Base-by-base conservation (phyloP, 2,329 filamentous ascomycete species). In the Calonectria crousiana region DNA sequence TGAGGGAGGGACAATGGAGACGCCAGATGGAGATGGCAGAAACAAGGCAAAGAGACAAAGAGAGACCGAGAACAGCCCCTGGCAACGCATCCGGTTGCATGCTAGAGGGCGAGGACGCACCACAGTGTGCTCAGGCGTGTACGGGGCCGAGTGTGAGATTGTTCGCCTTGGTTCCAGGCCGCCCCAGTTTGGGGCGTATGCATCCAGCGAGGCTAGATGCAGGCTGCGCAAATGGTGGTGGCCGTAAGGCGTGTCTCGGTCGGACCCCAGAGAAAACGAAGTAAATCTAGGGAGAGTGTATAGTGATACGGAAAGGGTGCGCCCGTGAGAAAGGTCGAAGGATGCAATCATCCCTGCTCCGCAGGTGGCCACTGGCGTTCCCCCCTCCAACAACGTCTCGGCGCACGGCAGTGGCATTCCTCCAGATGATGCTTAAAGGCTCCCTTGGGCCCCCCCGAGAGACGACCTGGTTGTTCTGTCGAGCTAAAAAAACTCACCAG, bases 341-440 rank as follows among this genome's bases (percentile, higher is more conserved):
- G 73, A 70, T 66, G 47, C 51, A 53, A 52, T 49, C 74, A 81
- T 80, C 79, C 79, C 77, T 81, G 79, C 67, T 76, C 78, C 74
- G 75, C 76, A 75, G 66, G 66, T 38, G 68, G 78, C 79, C 79
- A 77, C 77, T 72, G 74, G 70, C 75, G 77, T 77, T 26, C 44
- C 77, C 64, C 68, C 73, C 41, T 79, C 75, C 77, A 80, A 80
- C 77, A 80, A 80, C 78, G 79, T 76, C 73, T 74, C 71, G 66
- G 58, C 58, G 71, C 70, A 70, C 71, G 69, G 72, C 73, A 72
- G 73, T 76, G 72, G 62, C 78, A 80, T 81, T 81, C 79, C 76
- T 74, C 49, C 70, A 47, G 51, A 49, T 58, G 69, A 73, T 75
- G 73, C 51, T 81, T 81, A 81, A 81, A 81, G 78, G 78, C 73